Evolutionary conservation across 2,329 filamentous ascomycete species (phyloP).

Genomic region (Aspergillus luchuensis): DNA sequence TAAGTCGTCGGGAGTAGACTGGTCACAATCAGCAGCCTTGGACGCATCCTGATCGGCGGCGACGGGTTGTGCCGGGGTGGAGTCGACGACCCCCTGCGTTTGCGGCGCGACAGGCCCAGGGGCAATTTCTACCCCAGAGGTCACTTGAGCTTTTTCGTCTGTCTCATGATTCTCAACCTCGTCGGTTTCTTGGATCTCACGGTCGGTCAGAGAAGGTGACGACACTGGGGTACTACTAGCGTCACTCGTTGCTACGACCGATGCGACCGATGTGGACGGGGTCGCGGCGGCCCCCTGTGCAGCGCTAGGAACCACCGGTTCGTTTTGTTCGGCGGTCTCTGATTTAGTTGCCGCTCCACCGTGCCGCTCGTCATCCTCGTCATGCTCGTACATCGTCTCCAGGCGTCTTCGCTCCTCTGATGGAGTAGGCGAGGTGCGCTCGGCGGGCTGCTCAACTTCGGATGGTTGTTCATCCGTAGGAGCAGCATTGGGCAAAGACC

Average conservation of each 20-base stretch:
- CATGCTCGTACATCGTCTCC: constrained; percentile 42
- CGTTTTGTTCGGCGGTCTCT: background rate
- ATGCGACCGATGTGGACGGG: constrained; percentile 23
- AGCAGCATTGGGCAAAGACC: constrained; percentile 52
- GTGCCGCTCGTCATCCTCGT: constrained; percentile 32
- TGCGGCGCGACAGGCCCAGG: constrained; percentile 1
- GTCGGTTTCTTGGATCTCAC: constrained; percentile 20
- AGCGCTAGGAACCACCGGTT: background rate
- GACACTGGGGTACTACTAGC: constrained; percentile 24
- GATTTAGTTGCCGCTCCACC: background rate
- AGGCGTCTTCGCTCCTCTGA: constrained; percentile 34
- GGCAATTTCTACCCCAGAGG: constrained; percentile 8
- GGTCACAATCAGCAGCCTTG: constrained; percentile 11
- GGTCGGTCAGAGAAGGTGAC: constrained; percentile 25
- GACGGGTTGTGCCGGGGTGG: constrained; percentile 19
- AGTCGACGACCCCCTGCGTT: constrained; percentile 30
- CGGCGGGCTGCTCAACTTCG: constrained; percentile 17
- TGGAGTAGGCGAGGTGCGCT: constrained; percentile 27
- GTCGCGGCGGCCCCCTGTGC: constrained; percentile 23
- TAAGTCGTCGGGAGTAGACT: constrained; percentile 10
- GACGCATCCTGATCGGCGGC: constrained; percentile 11
- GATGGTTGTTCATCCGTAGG: constrained; percentile 21
- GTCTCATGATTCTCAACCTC: constrained; percentile 37
- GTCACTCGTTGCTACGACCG: constrained; percentile 23
- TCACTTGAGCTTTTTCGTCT: constrained; percentile 32